Conservation (phyloP, 2,329 filamentous ascomycete genomes). For the Alternaria solani region DNA sequence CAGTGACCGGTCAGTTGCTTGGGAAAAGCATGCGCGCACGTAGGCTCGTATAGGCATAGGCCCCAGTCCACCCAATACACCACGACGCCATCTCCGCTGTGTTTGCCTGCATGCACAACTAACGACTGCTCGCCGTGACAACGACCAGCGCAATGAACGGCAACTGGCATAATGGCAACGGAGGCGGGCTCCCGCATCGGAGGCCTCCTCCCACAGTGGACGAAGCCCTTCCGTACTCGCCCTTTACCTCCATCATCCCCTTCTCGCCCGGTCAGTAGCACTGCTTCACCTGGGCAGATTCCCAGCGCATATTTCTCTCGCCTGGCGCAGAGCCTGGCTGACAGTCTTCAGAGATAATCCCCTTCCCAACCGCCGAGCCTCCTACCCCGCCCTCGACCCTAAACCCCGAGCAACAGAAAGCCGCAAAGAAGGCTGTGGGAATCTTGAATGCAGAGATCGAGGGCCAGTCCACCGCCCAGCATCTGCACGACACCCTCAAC, state of each 20-base stretch:
- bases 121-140: constrained; percentile 9
- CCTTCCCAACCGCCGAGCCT: constrained; percentile 54
- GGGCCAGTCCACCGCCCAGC: constrained; percentile 66
- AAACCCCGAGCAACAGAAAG: constrained; percentile 56
- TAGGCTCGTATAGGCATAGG: constrained; percentile 21
- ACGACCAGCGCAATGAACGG: constrained; percentile 35
- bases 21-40: constrained; percentile 21
- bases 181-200: constrained; percentile 45
- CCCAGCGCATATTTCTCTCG: constrained; percentile 23
- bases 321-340: constrained; percentile 23
- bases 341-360: constrained; percentile 54
- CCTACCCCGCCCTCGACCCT: constrained; percentile 50
- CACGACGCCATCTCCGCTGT: constrained; percentile 8
- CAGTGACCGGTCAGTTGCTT: not conserved
- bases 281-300: constrained; percentile 25
- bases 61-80: not conserved
- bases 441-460: constrained; percentile 75
- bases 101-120: constrained; percentile 2
- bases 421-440: constrained; percentile 65
- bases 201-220: constrained; percentile 64
- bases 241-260: constrained; percentile 80
- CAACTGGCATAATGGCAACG: constrained; percentile 45
- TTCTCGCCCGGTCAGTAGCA: constrained; percentile 72
- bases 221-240: constrained; percentile 82
- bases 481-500: constrained; percentile 74